Base-by-base conservation (phyloP, 2,329 filamentous ascomycete species). In the Microsporum canis region DNA sequence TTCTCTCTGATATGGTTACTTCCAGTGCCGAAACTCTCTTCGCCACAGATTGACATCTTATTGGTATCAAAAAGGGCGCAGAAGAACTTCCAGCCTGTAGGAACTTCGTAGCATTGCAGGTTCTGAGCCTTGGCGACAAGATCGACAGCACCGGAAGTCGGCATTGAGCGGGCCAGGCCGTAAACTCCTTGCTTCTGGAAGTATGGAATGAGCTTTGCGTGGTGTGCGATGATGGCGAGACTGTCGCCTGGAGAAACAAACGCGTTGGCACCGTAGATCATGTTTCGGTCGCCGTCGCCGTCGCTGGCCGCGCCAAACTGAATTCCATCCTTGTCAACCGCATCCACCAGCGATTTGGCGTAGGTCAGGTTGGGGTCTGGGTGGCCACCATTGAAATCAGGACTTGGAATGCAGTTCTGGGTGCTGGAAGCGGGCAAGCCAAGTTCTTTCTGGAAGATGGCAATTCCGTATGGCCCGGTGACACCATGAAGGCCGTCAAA, bases 1-100 rank as follows among this genome's bases (percentile, higher is more conserved):
- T 99, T 99, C 80, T 99, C 94, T 68, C 94, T 90, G 72, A 99
- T 96, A 77, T 99, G 94, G 80, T 99, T 96, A 77, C 89, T 95
- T 43, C 94, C 94, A 8, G 94, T 99, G 67, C 94, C 94, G 75
- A 99, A 99, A 66, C 88, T 94, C 82, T 99, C 94, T 78, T 99
- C 94, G 62, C 94, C 94, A 72, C 94, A 99, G 74, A 99, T 99
- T 71, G 94, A 96, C 72, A 96, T 87, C 82, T 95, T 96, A 78
- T 95, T 81, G 66, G 89, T 88, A 71, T 96, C 91, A 70, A 96
- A 96, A 62, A 96, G 83, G 69, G 91, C 90, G 73, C 91, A 96
- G 85, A 96, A 96, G 82, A 96, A 96, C 77, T 96, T 96, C 94
- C 94, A 99, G 70, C 94, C 94, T 0, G 94, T 99, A 41, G 94